Evolutionary conservation across 148 eudicot genomes (phyloP), one percentile per base, ranked within the genome.

Genomic region (Cornus kousa): DNA sequence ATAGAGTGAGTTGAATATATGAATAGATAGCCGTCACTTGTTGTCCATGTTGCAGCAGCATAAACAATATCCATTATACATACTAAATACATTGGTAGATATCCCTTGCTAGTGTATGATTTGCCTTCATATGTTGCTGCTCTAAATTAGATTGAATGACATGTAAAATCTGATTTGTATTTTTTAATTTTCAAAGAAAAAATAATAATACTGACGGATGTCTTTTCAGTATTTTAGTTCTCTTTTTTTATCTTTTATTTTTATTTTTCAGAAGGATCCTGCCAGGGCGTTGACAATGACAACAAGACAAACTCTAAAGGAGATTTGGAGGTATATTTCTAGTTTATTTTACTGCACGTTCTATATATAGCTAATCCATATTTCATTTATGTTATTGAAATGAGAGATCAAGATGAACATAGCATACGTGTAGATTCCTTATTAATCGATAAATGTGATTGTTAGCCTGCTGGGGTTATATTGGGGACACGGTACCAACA

Each of bases 311-410:
- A 95, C 97, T 23, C 87, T 95, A 14, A 75, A 89, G 75, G 95
- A 93, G 75, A 86, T 96, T 71, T 93, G 97, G 97, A 96, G 99
- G 99, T 95, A 88, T 31, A 59, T 70, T 16, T 75, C n/a, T 73
- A 62, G 19, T 57, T 57, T 20, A 62, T 62, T 17, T 62, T 4
- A 17, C 66, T 20, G 7, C 23, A 62, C 66, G 20, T 19, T 20
- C 3, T 62, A 3, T n/a, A 20, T 20, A 62, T 62, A 62, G 66
- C 22, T 20, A 62, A 62, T 17, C 22, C 17, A 62, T 62, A 62
- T 6, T 20, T 62, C 23, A 62, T 14, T 11, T 53, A 53, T 53
- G 59, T 53, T 17, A 24, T 40, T 4, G 1, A 43, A 40, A 55
- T 48, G n/a, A 72, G 8, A n/a, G 23, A n/a, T 62, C 7, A 17